Evolutionary conservation across 306 rosid genomes (phyloP).

Genomic region (Calophaca sinica): DNA sequence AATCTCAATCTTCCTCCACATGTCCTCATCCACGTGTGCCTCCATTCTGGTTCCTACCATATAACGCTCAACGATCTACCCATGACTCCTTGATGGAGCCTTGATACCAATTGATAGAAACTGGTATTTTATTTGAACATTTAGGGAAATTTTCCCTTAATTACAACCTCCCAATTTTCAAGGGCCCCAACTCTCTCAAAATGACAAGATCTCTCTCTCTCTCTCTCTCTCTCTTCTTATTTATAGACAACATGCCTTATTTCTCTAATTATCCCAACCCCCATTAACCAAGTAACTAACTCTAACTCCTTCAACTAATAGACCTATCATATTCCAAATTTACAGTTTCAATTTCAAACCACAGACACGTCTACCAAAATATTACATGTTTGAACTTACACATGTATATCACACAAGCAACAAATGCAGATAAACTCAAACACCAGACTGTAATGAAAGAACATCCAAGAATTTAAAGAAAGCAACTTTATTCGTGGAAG

Average conservation of each 20-base stretch:
- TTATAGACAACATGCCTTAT: neutral
- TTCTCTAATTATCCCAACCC: neutral
- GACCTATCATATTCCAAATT: slow-evolving; percentile 17
- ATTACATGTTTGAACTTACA: neutral
- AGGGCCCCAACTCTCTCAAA: neutral
- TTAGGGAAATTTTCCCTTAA: neutral
- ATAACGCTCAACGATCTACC: neutral
- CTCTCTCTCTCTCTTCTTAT: neutral
- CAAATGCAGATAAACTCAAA: slow-evolving; percentile 4
- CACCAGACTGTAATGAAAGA: neutral
- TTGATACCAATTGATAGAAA: neutral
- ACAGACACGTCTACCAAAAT: slow-evolving; percentile 10
- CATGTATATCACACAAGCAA: slow-evolving; percentile 1
- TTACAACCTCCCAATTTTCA: neutral
- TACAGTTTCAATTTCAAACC: slow-evolving; percentile 38
- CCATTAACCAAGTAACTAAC: neutral
- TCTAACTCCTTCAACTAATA: neutral
- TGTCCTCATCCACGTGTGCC: no score
- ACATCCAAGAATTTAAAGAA: slow-evolving; percentile 11
- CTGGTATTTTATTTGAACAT: neutral
- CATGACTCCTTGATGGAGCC: neutral
- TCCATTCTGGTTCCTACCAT: neutral
- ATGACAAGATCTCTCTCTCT: neutral
- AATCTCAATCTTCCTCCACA: neutral
- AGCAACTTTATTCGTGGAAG: slow-evolving; percentile 31